phyloP scores from a whole-genome alignment of 1,139 yeast species.

The Candida sp. region DNA sequence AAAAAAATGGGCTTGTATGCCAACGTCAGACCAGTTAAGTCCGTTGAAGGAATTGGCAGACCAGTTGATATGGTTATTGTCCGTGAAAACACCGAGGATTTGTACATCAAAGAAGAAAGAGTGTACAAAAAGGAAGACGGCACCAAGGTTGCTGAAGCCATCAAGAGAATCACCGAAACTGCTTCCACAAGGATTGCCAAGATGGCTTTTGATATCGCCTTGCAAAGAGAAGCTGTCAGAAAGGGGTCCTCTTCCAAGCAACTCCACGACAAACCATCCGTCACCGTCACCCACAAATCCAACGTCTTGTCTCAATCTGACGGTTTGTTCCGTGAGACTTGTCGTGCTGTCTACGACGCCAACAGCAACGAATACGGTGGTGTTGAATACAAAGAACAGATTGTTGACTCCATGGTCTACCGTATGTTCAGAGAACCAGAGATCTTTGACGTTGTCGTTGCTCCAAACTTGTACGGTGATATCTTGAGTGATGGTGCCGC shows the following conservation, averaged over 20 bases:
- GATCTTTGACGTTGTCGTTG: constrained; percentile 96
- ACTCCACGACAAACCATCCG: constrained; percentile 62
- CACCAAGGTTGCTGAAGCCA: constrained; percentile 93
- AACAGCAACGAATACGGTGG: constrained; percentile 59
- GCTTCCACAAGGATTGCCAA: constrained; percentile 89
- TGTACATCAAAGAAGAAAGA: constrained; percentile 92
- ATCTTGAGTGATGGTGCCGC: constrained; percentile 99
- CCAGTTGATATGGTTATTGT: constrained; percentile 98
- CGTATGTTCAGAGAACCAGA: constrained; percentile 98
- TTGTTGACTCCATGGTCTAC: constrained; percentile 99
- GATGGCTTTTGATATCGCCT: constrained; percentile 91
- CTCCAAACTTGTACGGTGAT: constrained; percentile 98
- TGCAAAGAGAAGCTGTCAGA: constrained; percentile 86
- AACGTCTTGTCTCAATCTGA: constrained; percentile 93
- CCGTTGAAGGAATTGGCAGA: constrained; percentile 81
- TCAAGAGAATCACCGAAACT: constrained; percentile 89
- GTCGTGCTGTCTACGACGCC: constrained; percentile 75
- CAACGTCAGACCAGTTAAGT: constrained; percentile 96
- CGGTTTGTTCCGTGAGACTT: constrained; percentile 95
- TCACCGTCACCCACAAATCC: constrained; percentile 96
- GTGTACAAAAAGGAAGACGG: constrained; percentile 72
- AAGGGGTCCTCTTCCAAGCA: constrained; percentile 53
- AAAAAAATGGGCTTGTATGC: constrained; percentile 95
- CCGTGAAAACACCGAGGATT: constrained; percentile 97
- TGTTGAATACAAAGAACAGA: constrained; percentile 86